Conservation (phyloP, 2,329 filamentous ascomycete genomes). For the Colletotrichum sp. region DNA sequence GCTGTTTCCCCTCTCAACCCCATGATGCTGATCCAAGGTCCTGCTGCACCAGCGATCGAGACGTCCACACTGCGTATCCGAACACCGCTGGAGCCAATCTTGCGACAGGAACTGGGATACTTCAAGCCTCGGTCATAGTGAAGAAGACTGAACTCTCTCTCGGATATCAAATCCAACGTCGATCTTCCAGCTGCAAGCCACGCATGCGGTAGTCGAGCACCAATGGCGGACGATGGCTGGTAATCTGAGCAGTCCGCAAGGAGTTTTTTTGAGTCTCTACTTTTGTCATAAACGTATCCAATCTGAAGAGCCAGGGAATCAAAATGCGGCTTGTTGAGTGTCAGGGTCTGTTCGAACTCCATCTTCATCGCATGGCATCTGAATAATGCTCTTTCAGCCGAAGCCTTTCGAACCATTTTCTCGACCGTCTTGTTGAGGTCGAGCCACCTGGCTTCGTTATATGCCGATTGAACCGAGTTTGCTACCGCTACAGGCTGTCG, state of each 20-base stretch:
- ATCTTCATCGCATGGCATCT: neutral
- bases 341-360: neutral
- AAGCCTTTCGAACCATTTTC: neutral
- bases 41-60: neutral
- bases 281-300: neutral
- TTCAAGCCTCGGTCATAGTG: neutral
- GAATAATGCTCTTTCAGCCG: neutral
- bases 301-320: neutral
- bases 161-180: neutral
- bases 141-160: neutral
- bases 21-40: neutral
- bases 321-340: neutral
- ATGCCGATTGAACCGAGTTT: neutral
- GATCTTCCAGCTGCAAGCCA: neutral
- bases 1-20: neutral
- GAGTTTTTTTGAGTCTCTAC: fast-evolving
- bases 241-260: neutral
- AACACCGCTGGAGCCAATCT: neutral
- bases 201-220: neutral
- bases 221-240: neutral
- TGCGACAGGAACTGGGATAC: neutral
- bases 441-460: neutral
- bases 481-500: neutral
- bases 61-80: neutral
- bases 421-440: neutral